Evolutionary conservation across 1,284 basidiomycete genomes (phyloP), one percentile per base, ranked within the genome.

Genomic region (Apiotrichum veenhuisii): DNA sequence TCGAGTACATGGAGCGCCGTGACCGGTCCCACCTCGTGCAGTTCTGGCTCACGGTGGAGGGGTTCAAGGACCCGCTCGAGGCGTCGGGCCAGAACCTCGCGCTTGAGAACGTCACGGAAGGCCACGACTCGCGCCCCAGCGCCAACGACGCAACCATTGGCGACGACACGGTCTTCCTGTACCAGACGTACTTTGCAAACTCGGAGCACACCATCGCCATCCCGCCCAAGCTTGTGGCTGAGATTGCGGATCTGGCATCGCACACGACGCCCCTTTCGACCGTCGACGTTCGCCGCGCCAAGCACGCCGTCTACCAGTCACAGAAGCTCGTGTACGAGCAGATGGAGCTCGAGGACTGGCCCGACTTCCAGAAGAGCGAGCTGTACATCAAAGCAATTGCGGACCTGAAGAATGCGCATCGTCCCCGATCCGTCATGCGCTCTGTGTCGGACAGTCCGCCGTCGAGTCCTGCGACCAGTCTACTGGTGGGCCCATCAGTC

Each of bases 41-140:
- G 65, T 98, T 97, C 77, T 98, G 95, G 95, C 81, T 98, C 3
- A 90, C 91, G 0, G 90, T 98, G 1, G 92, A 98, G 75, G 91
- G 90, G 50, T 94, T 98, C 82, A 98, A 97, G 77, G 91, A 95
- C 65, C 95, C 95, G 0, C 80, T 98, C 20, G 94, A 97, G 72
- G 84, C 84, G 1, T 81, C 87, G 5, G 87, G 89, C 7, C 83
- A 68, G 22, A 51, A 63, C 30, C 63, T 64, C 12, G 64, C 68
- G 2, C 51, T 61, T 3, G 52, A 57, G n/a, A 47, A 42, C 2
- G 50, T 48, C 22, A 30, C 57, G 49, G 30, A 51, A 53, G 23
- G 38, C 48, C 18, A n/a, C 48, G 26, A 48, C 44, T 14, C 27
- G 27, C 48, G 25, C 14, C 48, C 36, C 23, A 15, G 47, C 22